Conservation (phyloP, 768 basidiomycete species). For the Tulasnella sp. region DNA sequence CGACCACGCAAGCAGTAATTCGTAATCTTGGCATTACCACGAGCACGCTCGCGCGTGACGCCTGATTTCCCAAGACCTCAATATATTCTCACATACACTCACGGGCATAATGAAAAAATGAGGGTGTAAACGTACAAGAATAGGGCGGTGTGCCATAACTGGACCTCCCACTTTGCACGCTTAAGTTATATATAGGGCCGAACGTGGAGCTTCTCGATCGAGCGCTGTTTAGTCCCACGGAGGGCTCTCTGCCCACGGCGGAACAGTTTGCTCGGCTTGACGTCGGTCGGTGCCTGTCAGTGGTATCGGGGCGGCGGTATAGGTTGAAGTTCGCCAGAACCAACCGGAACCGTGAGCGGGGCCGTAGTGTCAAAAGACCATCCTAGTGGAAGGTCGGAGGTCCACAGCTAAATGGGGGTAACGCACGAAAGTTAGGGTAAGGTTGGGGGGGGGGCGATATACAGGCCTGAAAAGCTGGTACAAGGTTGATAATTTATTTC, state of each 20-base stretch:
- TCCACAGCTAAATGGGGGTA: neutral
- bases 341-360: neutral
- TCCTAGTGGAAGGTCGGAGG: neutral
- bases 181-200: neutral
- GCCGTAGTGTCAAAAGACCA: neutral
- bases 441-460: neutral
- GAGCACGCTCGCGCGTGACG: no score
- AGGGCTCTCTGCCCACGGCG: neutral
- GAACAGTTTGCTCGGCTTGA: neutral
- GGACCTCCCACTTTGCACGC: neutral
- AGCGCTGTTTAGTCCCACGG: neutral
- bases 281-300: neutral
- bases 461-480: neutral
- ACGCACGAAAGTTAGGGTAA: neutral
- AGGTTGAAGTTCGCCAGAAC: neutral
- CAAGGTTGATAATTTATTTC: constrained; percentile 15
- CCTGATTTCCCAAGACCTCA: no score
- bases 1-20: no score
- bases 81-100: no score
- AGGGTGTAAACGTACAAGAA: no score
- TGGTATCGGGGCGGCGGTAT: neutral
- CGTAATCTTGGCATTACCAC: no score
- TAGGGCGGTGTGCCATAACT: no score
- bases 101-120: no score
- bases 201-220: neutral